Evolutionary conservation across 2,329 filamentous ascomycete species (phyloP), one percentile per base, ranked within the genome.

Genomic region (Arthrobotrys conoides): DNA sequence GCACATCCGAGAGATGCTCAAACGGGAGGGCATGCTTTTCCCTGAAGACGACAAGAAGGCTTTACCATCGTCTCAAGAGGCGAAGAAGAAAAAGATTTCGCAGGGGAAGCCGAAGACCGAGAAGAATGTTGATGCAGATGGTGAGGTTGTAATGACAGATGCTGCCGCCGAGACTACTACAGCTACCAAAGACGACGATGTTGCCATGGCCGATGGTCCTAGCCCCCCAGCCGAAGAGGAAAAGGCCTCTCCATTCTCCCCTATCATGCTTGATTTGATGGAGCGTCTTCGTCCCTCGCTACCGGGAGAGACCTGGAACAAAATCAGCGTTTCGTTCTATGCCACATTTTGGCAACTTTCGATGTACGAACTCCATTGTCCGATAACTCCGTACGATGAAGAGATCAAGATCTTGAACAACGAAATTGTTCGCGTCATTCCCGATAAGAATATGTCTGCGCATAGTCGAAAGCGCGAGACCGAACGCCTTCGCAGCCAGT

Each of bases 341-440:
- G 90, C 92, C 51, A 92, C 92, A 0, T 99, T 99, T 85, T 99
- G 96, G 96, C 91, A 94, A 64, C 87, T 97, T 12, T 91, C 93
- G 30, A 88, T 96, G 2, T 90, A 92, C 55, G 95, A 99, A 83
- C 87, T 97, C 72, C 89, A 90, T 71, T 90, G 94, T 80, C 92
- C 93, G 0, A 90, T 90, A 79, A 88, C 90, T 38, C 92, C 91
- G 77, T 99, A 99, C 83, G 88, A 92, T 59, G 88, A 90, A 16
- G 94, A 96, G 83, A 90, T 91, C 41, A 89, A 90, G 20, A 88
- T 90, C 8, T 87, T 94, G 22, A 89, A 91, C 81, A 89, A 89
- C 70, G 90, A 91, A 82, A 88, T 91, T 59, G 87, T 89, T 87
- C 96, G 70, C 89, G 89, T 81, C 90, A 88, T 73, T 91, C 96